These are phyloP conservation scores for Amborella trichopoda DNA, from an alignment of 164 flowering plant species.

Conservation along the genomic window DNA sequence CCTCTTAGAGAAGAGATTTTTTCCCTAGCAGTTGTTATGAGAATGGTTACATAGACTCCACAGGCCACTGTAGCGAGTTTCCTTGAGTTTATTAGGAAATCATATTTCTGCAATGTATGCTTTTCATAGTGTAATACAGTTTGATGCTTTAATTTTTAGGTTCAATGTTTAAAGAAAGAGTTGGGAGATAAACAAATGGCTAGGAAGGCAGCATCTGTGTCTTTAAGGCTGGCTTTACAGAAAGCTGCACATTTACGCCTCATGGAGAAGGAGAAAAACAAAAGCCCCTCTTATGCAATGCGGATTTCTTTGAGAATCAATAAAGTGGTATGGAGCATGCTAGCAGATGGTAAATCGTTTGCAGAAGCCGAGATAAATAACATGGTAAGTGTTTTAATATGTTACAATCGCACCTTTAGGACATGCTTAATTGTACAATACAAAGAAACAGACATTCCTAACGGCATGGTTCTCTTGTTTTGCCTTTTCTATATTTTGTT, in stretches of 20 bases:
- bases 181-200: constrained; percentile 49
- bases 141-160: constrained; percentile 25
- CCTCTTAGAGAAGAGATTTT: not conserved
- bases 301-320: constrained; percentile 85
- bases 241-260: constrained; percentile 88
- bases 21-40: too few species aligned
- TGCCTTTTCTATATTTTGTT: too few species aligned
- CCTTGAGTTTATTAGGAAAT: too few species aligned
- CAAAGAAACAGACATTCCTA: too few species aligned
- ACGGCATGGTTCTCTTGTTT: too few species aligned
- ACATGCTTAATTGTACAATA: too few species aligned
- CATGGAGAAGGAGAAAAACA: constrained; percentile 97
- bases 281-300: constrained; percentile 98
- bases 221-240: constrained; percentile 73
- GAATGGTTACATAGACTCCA: too few species aligned
- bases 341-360: constrained; percentile 94
- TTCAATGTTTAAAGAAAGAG: constrained; percentile 70
- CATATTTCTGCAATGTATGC: too few species aligned
- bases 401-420: too few species aligned
- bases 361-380: constrained; percentile 97
- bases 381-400: constrained; percentile 85
- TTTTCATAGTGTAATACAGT: too few species aligned
- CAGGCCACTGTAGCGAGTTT: too few species aligned
- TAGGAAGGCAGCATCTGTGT: constrained; percentile 76
- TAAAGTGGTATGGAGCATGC: constrained; percentile 97